Evolutionary conservation across 2,329 filamentous ascomycete genomes (phyloP).

Genomic region (Cercospora beticola): DNA sequence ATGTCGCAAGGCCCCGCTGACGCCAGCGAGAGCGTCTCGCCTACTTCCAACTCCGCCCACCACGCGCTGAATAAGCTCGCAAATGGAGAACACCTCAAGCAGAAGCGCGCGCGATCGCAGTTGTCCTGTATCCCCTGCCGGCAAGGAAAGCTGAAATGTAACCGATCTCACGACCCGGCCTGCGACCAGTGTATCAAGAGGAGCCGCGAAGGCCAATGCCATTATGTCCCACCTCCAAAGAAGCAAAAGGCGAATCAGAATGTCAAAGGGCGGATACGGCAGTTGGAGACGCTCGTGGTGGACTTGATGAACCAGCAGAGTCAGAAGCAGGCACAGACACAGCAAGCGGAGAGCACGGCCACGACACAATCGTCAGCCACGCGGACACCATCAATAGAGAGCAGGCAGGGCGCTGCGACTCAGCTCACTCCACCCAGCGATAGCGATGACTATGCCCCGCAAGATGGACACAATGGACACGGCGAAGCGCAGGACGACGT

Average conservation of each 20-base stretch:
- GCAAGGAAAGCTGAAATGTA: slow-evolving; percentile 41
- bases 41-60: slow-evolving; percentile 3
- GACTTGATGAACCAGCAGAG: slow-evolving; percentile 39
- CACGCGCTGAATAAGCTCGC: slow-evolving; percentile 19
- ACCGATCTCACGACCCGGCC: slow-evolving; percentile 35
- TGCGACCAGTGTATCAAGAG: slow-evolving; percentile 43
- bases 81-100: slow-evolving; percentile 31
- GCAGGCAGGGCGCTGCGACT: slow-evolving; percentile 11
- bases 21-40: neutral
- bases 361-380: neutral
- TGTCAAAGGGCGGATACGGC: slow-evolving; percentile 39
- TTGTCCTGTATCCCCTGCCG: slow-evolving; percentile 40
- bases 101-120: slow-evolving; percentile 41
- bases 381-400: neutral
- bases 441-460: slow-evolving; percentile 22
- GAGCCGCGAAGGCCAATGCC: slow-evolving; percentile 32
- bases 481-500: slow-evolving; percentile 43
- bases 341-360: neutral
- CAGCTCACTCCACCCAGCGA: slow-evolving; percentile 36
- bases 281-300: slow-evolving; percentile 39
- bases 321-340: slow-evolving; percentile 2
- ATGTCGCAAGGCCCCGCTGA: slow-evolving; percentile 5
- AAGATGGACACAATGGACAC: slow-evolving; percentile 2
- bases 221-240: slow-evolving; percentile 36
- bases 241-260: slow-evolving; percentile 37